These are phyloP conservation scores for Eutrema yunnanense DNA, from an alignment of 345 rosid species.

Conservation along the genomic window DNA sequence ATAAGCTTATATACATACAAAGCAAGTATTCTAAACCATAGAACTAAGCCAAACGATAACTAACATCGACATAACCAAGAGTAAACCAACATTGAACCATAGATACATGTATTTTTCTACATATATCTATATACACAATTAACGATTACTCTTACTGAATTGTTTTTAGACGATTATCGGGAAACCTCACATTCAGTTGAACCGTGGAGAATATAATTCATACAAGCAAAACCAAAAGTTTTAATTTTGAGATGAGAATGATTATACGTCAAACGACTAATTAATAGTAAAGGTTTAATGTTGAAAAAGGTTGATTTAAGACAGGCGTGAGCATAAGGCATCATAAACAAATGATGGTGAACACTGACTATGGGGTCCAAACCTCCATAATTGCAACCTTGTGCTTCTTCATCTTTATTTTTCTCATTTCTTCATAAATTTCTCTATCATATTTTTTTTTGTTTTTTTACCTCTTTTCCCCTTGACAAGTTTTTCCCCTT, in stretches of 20 bases:
- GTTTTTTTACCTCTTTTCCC: neutral
- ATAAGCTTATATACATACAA: neutral
- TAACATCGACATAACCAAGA: too few relatives aligned
- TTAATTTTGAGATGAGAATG: neutral
- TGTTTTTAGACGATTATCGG: neutral
- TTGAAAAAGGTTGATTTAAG: constrained; percentile 1
- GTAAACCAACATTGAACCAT: too few relatives aligned
- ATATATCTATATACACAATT: neutral
- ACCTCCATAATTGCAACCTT: constrained; percentile 28
- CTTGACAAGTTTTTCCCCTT: neutral
- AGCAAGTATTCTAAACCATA: too few relatives aligned
- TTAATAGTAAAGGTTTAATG: constrained; percentile 4
- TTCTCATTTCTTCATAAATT: neutral
- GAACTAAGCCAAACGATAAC: too few relatives aligned
- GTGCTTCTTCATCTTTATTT: constrained; percentile 4
- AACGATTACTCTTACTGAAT: neutral
- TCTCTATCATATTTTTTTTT: neutral
- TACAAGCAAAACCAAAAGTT: neutral
- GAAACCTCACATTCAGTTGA: neutral
- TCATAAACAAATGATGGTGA: constrained; percentile 57
- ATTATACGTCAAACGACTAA: constrained; percentile 1
- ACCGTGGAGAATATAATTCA: neutral
- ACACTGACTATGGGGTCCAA: constrained; percentile 35
- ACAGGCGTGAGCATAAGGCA: constrained; percentile 53
- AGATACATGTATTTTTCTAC: too few relatives aligned